phyloP scores from a whole-genome alignment of 2,329 filamentous ascomycete genomes.

The Exophiala phaeomuriformis region DNA sequence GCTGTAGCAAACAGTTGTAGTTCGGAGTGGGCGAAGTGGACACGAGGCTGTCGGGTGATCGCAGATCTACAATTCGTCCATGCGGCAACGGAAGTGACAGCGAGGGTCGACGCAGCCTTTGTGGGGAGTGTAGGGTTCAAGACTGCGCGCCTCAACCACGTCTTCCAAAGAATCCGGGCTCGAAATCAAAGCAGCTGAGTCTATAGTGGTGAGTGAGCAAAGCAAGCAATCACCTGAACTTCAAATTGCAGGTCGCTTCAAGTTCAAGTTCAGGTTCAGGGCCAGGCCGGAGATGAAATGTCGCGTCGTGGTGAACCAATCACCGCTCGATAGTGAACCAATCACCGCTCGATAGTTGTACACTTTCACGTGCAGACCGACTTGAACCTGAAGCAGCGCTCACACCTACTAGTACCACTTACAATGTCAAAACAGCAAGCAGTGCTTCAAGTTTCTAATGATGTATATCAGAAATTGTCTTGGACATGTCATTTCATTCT shows the following conservation, averaged over 20 bases:
- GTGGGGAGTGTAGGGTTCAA: not conserved
- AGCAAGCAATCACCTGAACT: not conserved
- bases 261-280: not conserved
- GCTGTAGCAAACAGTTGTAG: not conserved
- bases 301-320: slow-evolving; percentile 20
- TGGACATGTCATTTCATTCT: not conserved
- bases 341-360: slow-evolving; percentile 3
- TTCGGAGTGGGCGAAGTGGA: not conserved
- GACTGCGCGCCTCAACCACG: not conserved
- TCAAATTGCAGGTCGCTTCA: too few relatives aligned
- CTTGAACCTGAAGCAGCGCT: too few relatives aligned
- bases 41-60: not conserved
- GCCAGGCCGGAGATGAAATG: slow-evolving; percentile 1
- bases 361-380: not conserved
- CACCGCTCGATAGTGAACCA: slow-evolving; percentile 6
- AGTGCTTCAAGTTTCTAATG: too few relatives aligned
- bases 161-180: not conserved
- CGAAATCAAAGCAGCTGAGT: not conserved
- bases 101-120: not conserved
- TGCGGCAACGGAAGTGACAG: not conserved
- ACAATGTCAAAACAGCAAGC: too few relatives aligned
- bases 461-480: too few relatives aligned
- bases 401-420: too few relatives aligned
- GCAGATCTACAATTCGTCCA: not conserved
- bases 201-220: not conserved